Evolutionary conservation across 1,284 basidiomycete species (phyloP).

Genomic region (Peniophora sp.): DNA sequence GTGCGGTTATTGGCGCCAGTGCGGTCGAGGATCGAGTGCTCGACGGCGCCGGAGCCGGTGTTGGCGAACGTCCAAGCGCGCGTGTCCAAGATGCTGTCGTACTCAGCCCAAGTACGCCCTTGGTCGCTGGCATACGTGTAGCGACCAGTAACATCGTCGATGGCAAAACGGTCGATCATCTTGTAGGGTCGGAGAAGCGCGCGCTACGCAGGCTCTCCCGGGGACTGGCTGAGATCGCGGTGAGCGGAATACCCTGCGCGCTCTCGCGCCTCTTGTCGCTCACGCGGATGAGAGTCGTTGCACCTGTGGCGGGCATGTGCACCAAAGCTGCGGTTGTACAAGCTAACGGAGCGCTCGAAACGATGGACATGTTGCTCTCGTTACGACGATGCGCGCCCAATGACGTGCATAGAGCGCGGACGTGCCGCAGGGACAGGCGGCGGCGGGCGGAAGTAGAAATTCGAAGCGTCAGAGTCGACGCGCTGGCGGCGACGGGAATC

Average conservation of each 20-base stretch:
- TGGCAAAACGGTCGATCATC: no score
- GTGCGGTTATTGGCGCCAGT: conserved; percentile 34
- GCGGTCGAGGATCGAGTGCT: conserved; percentile 64
- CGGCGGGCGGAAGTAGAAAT: conserved; percentile 53
- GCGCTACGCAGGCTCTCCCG: conserved; percentile 31
- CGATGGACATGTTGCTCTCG: conserved; percentile 37
- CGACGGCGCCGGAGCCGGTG: conserved; percentile 19
- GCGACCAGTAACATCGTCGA: neutral
- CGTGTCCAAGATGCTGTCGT: conserved; percentile 55
- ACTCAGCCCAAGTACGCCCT: conserved; percentile 28
- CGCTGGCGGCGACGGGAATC: conserved; percentile 38
- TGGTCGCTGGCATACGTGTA: conserved; percentile 9
- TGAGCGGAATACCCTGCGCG: conserved; percentile 46
- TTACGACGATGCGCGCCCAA: conserved; percentile 34
- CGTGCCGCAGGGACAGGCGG: conserved; percentile 10
- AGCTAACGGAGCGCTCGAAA: conserved; percentile 51
- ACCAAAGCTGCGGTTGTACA: conserved; percentile 58
- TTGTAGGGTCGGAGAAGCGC: conserved; percentile 3
- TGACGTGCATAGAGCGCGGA: conserved; percentile 23
- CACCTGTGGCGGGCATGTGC: conserved; percentile 29
- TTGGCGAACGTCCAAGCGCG: conserved; percentile 1
- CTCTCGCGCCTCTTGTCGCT: conserved; percentile 86
- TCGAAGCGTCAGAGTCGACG: conserved; percentile 68
- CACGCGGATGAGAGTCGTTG: conserved; percentile 55
- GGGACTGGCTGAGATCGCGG: conserved; percentile 48